Evolutionary conservation across 164 flowering plant genomes (phyloP), one percentile per base, ranked within the genome.

Genomic region (Houttuynia cordata): DNA sequence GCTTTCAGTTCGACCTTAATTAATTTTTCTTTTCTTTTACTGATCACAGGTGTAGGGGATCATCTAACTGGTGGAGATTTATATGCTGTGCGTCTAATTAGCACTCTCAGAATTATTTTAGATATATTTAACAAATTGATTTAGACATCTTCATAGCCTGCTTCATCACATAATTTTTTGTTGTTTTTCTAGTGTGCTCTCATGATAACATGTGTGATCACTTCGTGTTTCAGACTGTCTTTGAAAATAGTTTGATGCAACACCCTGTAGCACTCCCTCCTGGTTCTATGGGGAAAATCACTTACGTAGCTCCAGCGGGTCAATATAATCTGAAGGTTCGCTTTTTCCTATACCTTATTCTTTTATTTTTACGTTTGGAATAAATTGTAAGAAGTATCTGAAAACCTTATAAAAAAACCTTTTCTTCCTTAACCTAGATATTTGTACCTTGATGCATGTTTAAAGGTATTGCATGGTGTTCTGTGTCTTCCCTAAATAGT

Each of bases 201-300:
- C 51, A 22, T 51, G 30, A 24, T 65, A 34, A 50, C 19, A 58
- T 62, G 50, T 61, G 57, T 63, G 42, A 34, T 51, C 52, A 52
- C 62, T 19, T 22, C 56, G 13, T 17, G 23, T 63, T 56, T 82
- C 88, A 94, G 99, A 77, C 81, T 55, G 99, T 94, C 57, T 74
- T 79, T 73, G 99, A 94, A 82, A 94, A 94, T 77, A 91, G 80
- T 77, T 74, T 94, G 69, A 83, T 94, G 91, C 70, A 81, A 66
- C 97, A 94, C 73, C 97, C 75, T 78, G 84, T 94, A 71, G 93
- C 88, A 3, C 94, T 94, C 67, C 96, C 97, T 70, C 99, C 99
- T 59, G 88, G 80, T 77, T 74, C 93, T 51, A 91, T 94, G 99
- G 97, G 97, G 65, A 94, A 94, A 71, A 72, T 91, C 63, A 76